Percentiles rank a stretch among this genome's conserved stretches.
phyloP scores from a whole-genome alignment of 148 eudicot species.

The Arctostaphylos glauca region DNA sequence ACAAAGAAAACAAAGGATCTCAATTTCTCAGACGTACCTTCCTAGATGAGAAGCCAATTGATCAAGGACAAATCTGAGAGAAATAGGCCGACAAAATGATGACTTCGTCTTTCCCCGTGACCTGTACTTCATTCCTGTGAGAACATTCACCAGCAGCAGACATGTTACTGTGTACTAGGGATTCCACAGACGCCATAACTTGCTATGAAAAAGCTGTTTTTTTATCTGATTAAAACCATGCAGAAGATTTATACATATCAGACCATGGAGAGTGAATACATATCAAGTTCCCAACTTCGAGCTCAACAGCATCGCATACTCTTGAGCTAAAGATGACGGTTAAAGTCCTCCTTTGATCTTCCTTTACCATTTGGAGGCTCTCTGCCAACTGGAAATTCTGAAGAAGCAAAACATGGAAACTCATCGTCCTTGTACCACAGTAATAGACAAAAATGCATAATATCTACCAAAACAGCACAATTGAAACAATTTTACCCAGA shows the following conservation, averaged over 20 bases:
- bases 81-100: slow-evolving; percentile 58
- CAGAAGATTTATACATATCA: slow-evolving; percentile 15
- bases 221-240: background rate
- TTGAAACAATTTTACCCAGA: background rate
- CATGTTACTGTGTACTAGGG: background rate
- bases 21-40: background rate
- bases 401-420: slow-evolving; percentile 19
- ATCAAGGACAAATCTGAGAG: slow-evolving; percentile 39
- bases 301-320: slow-evolving; percentile 66
- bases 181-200: slow-evolving; percentile 1
- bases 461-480: background rate
- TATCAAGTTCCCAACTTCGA: slow-evolving; percentile 63
- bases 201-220: background rate
- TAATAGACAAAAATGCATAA: background rate
- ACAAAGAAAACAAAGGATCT: background rate
- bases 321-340: slow-evolving; percentile 68
- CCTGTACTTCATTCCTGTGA: slow-evolving; percentile 68
- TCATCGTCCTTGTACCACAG: background rate
- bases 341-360: slow-evolving; percentile 34
- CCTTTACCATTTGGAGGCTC: slow-evolving; percentile 25
- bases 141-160: slow-evolving; percentile 13
- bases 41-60: slow-evolving; percentile 7
- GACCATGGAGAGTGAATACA: slow-evolving; percentile 82
- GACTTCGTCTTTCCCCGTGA: slow-evolving; percentile 38
- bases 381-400: slow-evolving; percentile 44